A percentile compares a stretch with the other conserved stretches of the same genome.
Conservation (phyloP, 495 filamentous ascomycete species). For the Neurospora sp. region DNA sequence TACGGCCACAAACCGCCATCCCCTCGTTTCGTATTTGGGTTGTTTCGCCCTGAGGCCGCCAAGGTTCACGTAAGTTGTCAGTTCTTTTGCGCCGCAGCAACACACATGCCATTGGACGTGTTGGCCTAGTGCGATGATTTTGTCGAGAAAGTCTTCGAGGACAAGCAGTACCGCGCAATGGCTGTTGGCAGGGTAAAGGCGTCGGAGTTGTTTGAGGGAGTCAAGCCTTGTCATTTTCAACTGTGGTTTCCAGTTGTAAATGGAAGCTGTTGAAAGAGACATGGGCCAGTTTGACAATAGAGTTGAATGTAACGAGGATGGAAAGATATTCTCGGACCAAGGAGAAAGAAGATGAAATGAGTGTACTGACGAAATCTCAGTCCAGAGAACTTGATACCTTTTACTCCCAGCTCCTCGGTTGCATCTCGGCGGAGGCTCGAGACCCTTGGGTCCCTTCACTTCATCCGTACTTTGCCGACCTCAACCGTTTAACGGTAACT, state of each 20-base stretch:
- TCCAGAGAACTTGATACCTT: not conserved
- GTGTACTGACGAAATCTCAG: not conserved
- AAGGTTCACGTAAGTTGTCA: not conserved
- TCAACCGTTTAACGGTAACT: not conserved
- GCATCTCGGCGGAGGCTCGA: not conserved
- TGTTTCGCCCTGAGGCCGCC: not conserved
- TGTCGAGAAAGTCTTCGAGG: not conserved
- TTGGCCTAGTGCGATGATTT: not conserved
- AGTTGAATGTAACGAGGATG: not conserved
- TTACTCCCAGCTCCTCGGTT: not conserved
- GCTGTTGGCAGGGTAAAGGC: not conserved
- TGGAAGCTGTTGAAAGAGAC: not conserved
- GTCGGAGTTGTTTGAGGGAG: not conserved
- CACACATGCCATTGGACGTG: not conserved
- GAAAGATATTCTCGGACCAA: not conserved
- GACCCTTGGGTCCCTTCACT: not conserved
- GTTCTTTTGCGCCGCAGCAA: not conserved
- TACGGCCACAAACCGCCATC: slow-evolving; percentile 4
- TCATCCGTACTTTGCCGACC: not conserved
- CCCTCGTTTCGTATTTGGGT: not conserved
- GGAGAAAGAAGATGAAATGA: not conserved
- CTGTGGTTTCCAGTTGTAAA: not conserved
- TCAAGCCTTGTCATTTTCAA: not conserved
- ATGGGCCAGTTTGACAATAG: not conserved
- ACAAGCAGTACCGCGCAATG: not conserved